These are phyloP conservation scores for Amphicarpaea edgeworthii DNA, from an alignment of 306 rosid species.

Conservation along the genomic window DNA sequence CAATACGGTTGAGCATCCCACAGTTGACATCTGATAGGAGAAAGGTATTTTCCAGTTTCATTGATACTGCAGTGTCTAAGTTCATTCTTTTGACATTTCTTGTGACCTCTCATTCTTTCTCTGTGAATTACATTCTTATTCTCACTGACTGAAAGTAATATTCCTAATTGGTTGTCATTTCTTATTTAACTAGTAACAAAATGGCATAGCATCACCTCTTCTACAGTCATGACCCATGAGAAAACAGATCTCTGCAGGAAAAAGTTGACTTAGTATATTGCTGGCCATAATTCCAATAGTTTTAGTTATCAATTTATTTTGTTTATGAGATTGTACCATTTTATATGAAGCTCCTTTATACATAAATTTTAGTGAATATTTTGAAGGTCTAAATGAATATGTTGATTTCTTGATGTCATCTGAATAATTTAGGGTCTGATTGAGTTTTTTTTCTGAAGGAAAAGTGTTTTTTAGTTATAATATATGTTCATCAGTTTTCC, in stretches of 20 bases:
- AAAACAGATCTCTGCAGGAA: constrained; percentile 14
- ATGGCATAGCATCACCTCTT: not conserved
- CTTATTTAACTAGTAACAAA: constrained; percentile 20
- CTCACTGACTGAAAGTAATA: constrained; percentile 18
- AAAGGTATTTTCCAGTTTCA: constrained; percentile 68
- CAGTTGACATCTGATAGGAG: constrained; percentile 91
- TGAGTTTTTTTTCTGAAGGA: not conserved
- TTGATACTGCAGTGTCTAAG: constrained; percentile 18
- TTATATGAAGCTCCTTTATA: constrained; percentile 3
- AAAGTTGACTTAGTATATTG: not conserved
- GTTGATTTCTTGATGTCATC: constrained; percentile 35
- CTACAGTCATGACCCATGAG: not conserved
- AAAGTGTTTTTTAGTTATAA: not conserved
- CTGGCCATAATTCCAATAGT: constrained; percentile 8
- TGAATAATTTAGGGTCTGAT: constrained; percentile 8
- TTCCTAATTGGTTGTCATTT: constrained; percentile 32
- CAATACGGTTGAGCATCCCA: constrained; percentile 81
- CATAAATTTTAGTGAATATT: constrained; percentile 3
- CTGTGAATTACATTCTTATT: constrained; percentile 1
- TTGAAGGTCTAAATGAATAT: constrained; percentile 28
- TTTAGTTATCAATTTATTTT: constrained; percentile 34
- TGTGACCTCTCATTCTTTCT: not conserved
- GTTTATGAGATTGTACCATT: not conserved
- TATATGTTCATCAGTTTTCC: not conserved
- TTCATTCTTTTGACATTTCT: constrained; percentile 21